A percentile compares a stretch with the other conserved stretches of the same genome.
phyloP scores from a whole-genome alignment of 805 yeast species.

The Candida awuae region DNA sequence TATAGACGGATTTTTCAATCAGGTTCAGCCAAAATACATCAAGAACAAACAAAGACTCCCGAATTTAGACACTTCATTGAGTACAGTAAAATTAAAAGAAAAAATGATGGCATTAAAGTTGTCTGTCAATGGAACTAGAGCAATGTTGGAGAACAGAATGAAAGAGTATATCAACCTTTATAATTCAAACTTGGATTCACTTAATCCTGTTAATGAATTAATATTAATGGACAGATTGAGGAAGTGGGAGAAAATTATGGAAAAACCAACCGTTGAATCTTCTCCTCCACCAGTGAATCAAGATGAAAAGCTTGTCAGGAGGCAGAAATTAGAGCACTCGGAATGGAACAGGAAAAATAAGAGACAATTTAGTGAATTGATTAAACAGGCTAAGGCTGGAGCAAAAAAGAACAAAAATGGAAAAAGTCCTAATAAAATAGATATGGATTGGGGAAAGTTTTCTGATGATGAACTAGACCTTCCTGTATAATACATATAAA shows the following conservation, averaged over 20 bases:
- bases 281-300: too few species aligned
- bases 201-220: conserved; percentile 50
- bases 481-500: too few species aligned
- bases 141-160: conserved; percentile 59
- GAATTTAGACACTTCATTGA: conserved; percentile 54
- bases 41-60: conserved; percentile 36
- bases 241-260: neutral
- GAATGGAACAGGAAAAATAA: too few species aligned
- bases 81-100: conserved; percentile 52
- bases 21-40: conserved; percentile 20
- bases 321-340: too few species aligned
- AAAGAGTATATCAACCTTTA: conserved; percentile 68
- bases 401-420: conserved; percentile 1
- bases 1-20: too few species aligned
- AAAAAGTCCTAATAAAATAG: neutral
- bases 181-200: conserved; percentile 75
- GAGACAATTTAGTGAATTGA: conserved; percentile 19
- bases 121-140: conserved; percentile 55
- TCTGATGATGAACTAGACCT: conserved; percentile 1
- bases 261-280: too few species aligned
- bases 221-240: conserved; percentile 46
- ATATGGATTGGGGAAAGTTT: neutral
- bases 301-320: too few species aligned
- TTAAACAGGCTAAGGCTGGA: conserved; percentile 18
- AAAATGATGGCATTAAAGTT: conserved; percentile 48